These are phyloP conservation scores for Trametes gibbosa DNA, from an alignment of 768 basidiomycete genomes.

Conservation along the genomic window DNA sequence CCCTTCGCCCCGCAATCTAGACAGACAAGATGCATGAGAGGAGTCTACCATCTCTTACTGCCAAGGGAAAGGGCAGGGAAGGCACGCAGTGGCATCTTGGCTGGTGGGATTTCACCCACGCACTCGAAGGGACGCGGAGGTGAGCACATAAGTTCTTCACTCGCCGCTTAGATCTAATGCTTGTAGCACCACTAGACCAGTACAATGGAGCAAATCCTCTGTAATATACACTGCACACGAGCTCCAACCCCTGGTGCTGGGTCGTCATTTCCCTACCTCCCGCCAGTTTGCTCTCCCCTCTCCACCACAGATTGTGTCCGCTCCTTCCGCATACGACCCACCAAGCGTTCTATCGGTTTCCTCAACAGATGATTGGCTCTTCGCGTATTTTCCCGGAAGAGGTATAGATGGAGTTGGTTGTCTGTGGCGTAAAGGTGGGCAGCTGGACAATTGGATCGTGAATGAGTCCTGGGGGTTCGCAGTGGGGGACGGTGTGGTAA, in stretches of 20 bases:
- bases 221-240: conserved; percentile 69
- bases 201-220: conserved; percentile 70
- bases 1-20: neutral
- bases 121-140: conserved; percentile 57
- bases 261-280: conserved; percentile 67
- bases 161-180: neutral
- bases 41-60: conserved; percentile 32
- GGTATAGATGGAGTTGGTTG: conserved; percentile 59
- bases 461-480: conserved; percentile 55
- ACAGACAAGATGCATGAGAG: conserved; percentile 19
- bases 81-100: conserved; percentile 54
- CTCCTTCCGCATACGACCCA: conserved; percentile 52
- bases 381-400: conserved; percentile 69
- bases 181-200: conserved; percentile 42
- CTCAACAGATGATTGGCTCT: conserved; percentile 60
- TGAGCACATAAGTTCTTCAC: conserved; percentile 24
- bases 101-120: conserved; percentile 74
- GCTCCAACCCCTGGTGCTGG: conserved; percentile 55
- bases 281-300: conserved; percentile 60
- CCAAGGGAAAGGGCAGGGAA: conserved; percentile 55
- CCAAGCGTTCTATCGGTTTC: conserved; percentile 61
- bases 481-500: conserved; percentile 54
- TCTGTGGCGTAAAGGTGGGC: conserved; percentile 58
- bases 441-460: conserved; percentile 61
- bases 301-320: conserved; percentile 46